phyloP scores from a whole-genome alignment of 768 basidiomycete genomes.

The Termitomyces sp. region DNA sequence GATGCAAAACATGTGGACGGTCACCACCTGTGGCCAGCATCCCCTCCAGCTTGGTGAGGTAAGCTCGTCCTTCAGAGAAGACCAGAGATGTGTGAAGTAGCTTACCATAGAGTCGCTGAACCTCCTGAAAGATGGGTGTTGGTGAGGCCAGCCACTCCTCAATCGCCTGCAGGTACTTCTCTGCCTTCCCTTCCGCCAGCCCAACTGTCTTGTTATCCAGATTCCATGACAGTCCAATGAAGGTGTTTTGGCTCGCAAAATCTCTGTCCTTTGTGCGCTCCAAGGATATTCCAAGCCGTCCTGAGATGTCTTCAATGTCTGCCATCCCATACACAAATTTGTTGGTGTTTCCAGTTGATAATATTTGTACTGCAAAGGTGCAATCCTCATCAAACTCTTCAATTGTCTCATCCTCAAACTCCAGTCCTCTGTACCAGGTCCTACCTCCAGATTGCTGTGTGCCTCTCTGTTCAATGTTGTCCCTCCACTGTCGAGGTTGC shows the following conservation, averaged over 20 bases:
- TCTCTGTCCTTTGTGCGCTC: not conserved
- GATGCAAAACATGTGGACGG: not conserved
- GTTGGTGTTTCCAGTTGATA: no score
- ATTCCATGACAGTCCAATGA: conserved; percentile 4
- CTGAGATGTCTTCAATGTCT: conserved; percentile 17
- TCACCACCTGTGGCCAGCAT: not conserved
- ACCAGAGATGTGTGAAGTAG: conserved; percentile 19
- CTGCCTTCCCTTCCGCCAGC: not conserved
- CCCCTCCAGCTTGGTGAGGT: conserved; percentile 23
- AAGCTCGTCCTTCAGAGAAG: conserved; percentile 19
- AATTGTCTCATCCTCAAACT: conserved; percentile 3
- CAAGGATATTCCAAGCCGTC: conserved; percentile 4
- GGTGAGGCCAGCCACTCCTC: not conserved
- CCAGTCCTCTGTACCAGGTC: conserved; percentile 16
- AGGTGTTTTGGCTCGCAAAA: not conserved
- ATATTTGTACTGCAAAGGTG: not conserved
- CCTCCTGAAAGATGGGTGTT: not conserved
- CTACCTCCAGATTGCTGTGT: not conserved
- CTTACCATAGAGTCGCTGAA: conserved; percentile 7
- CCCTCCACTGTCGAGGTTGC: rapidly evolving
- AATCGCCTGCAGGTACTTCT: not conserved
- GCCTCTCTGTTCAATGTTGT: rapidly evolving
- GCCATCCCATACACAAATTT: not conserved
- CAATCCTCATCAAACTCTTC: conserved; percentile 27
- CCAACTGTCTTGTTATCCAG: not conserved